Evolutionary conservation across 345 rosid species (phyloP), one percentile per base, ranked within the genome.

Genomic region (Corymbia maculata): DNA sequence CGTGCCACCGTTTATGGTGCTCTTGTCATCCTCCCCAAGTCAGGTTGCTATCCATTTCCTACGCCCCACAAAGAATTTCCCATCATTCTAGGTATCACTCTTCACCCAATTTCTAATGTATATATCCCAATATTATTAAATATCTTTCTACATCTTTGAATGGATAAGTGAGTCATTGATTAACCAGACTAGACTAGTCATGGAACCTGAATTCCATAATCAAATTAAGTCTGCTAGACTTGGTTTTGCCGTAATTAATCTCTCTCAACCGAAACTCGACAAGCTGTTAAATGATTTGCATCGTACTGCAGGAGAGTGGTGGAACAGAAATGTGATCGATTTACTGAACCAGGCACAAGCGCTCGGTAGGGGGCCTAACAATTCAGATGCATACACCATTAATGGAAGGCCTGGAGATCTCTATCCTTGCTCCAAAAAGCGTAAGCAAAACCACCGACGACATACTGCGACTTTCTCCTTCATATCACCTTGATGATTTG

Each of bases 1-100:
- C 98, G 99, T 1, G 96, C 97, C 86, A 96, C 97, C 10, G 96
- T 97, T n/a, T 88, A 97, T 26, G 99, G 99, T 28, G 99, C 98
- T 5, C 93, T 97, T 51, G 47, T 97, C 88, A 92, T 97, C 86
- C 95, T 92, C 30, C 98, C 99, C 2, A 94, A 91, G 88, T 59
- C 88, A 6, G 95, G 96, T 13, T 90, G 68, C 61, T 96, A 95
- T 88, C 99, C 99, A 2, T 97, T 95, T 88, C 96, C 96, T 12
- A 94, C 92, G 86, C 98, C 97, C 4, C 36, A 95, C 90, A 88
- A 87, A 49, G 97, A 96, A 91, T 92, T 96, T 61, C 96, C 95
- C 52, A 93, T 97, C 28, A 9, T 97, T 87, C 87, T 97, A 19
- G 99, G 99, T 64, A 64, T n/a, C 42, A 64, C 75, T 95, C 89